phyloP scores from a whole-genome alignment of 1,139 yeast species.

The Yarrowia galli region DNA sequence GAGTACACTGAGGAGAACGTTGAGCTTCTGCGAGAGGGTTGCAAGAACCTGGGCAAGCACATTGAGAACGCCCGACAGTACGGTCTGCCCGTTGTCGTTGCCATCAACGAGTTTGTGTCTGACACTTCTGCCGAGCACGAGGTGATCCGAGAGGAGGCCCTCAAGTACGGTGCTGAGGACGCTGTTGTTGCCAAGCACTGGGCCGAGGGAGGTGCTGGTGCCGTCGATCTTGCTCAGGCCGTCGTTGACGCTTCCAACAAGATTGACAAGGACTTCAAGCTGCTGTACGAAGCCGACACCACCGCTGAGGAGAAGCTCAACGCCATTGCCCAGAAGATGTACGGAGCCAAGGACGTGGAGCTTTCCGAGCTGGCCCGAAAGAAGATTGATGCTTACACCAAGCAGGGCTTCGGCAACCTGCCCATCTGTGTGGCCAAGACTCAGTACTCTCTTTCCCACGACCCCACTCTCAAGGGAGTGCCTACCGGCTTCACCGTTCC shows the following conservation, averaged over 20 bases:
- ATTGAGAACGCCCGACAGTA: constrained; percentile 84
- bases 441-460: constrained; percentile 94
- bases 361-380: constrained; percentile 83
- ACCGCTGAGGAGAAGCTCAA: constrained; percentile 86
- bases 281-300: constrained; percentile 72
- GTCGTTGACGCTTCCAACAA: constrained; percentile 67
- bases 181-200: constrained; percentile 96
- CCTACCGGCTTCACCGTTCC: constrained; percentile 97
- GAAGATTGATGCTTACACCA: constrained; percentile 82
- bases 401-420: constrained; percentile 88
- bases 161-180: constrained; percentile 91
- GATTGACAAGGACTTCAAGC: constrained; percentile 68
- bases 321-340: constrained; percentile 87
- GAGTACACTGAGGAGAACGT: constrained; percentile 86
- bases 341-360: constrained; percentile 92
- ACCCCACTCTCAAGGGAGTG: constrained; percentile 90
- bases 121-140: constrained; percentile 87
- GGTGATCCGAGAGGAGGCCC: constrained; percentile 79
- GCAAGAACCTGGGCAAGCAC: constrained; percentile 90
- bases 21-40: constrained; percentile 82
- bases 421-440: constrained; percentile 98
- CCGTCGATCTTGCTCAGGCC: constrained; percentile 84
- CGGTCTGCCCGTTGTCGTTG: constrained; percentile 94
- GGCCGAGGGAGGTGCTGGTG: constrained; percentile 98
- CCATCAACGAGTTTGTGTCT: constrained; percentile 89